These are phyloP conservation scores for Dendrobium officinale DNA, from an alignment of 106 monocot species.

Conservation along the genomic window DNA sequence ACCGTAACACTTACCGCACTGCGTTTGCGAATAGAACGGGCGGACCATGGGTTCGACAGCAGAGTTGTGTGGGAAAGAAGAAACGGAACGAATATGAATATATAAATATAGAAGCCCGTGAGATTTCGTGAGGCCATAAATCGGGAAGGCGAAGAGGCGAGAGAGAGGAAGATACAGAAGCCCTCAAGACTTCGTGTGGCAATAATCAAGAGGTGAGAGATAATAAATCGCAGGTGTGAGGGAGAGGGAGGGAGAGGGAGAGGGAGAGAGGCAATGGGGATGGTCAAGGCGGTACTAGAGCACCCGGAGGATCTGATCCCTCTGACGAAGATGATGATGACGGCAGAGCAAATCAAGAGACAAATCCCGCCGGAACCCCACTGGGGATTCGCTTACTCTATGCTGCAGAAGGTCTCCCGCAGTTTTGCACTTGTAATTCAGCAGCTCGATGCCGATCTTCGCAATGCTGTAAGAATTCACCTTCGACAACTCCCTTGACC, in stretches of 20 bases:
- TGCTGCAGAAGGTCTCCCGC: slow-evolving; percentile 84
- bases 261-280: slow-evolving; percentile 27
- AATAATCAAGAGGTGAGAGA: background rate
- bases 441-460: slow-evolving; percentile 70
- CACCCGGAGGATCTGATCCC: slow-evolving; percentile 60
- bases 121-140: too few species aligned
- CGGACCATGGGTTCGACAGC: too few species aligned
- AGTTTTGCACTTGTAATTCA: slow-evolving; percentile 96
- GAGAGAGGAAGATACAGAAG: background rate
- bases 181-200: background rate
- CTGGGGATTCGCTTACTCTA: slow-evolving; percentile 83
- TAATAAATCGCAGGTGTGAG: background rate
- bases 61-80: too few species aligned
- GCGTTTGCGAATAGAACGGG: too few species aligned
- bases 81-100: too few species aligned
- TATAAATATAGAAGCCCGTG: too few species aligned
- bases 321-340: slow-evolving; percentile 72
- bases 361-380: slow-evolving; percentile 87
- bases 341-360: slow-evolving; percentile 34
- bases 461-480: slow-evolving; percentile 62
- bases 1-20: too few species aligned
- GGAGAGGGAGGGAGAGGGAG: background rate
- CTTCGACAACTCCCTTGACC: background rate
- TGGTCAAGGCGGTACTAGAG: slow-evolving; percentile 32
- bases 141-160: background rate